Percentiles rank a stretch among this genome's conserved stretches.
phyloP scores from a whole-genome alignment of 2,329 filamentous ascomycete species.

The Fonsecaea pedrosoi region DNA sequence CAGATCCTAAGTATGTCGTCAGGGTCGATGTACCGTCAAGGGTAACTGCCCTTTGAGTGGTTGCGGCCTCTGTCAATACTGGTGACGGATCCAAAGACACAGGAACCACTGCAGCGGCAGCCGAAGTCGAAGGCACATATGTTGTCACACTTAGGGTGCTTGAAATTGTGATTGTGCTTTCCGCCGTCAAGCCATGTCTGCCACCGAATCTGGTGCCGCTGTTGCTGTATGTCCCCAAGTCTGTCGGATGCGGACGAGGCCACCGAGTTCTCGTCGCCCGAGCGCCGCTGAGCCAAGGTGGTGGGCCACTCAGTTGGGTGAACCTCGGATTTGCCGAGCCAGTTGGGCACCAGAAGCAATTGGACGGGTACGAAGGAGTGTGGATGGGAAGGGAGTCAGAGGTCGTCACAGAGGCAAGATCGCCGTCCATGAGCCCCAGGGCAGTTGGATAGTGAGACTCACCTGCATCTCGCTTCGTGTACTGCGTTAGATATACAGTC shows the following conservation, averaged over 20 bases:
- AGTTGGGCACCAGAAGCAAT: slow-evolving; percentile 3
- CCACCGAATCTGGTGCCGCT: neutral
- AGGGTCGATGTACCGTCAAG: neutral
- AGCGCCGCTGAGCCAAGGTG: slow-evolving; percentile 8
- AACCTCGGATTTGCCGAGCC: neutral
- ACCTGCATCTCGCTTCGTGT: slow-evolving; percentile 35
- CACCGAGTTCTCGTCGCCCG: neutral
- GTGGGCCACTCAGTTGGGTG: neutral
- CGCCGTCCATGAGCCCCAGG: slow-evolving; percentile 1
- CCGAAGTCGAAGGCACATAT: slow-evolving; percentile 5
- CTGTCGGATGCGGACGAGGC: slow-evolving; percentile 1
- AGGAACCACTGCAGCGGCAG: neutral
- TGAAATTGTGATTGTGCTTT: slow-evolving; percentile 5
- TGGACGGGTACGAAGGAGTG: neutral
- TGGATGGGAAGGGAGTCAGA: neutral
- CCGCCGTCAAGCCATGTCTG: neutral
- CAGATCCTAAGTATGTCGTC: slow-evolving; percentile 2
- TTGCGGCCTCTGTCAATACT: neutral
- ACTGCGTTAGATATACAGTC: slow-evolving; percentile 33
- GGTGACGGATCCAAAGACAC: neutral
- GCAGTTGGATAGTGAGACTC: slow-evolving; percentile 18
- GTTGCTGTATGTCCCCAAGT: neutral
- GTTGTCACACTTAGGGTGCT: slow-evolving; percentile 12
- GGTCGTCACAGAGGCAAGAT: slow-evolving; percentile 1
- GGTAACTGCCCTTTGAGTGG: neutral